Percentiles rank a stretch among this genome's conserved stretches.
Conservation (phyloP, 2,329 filamentous ascomycete genomes). For the Karstenula rhodostoma region DNA sequence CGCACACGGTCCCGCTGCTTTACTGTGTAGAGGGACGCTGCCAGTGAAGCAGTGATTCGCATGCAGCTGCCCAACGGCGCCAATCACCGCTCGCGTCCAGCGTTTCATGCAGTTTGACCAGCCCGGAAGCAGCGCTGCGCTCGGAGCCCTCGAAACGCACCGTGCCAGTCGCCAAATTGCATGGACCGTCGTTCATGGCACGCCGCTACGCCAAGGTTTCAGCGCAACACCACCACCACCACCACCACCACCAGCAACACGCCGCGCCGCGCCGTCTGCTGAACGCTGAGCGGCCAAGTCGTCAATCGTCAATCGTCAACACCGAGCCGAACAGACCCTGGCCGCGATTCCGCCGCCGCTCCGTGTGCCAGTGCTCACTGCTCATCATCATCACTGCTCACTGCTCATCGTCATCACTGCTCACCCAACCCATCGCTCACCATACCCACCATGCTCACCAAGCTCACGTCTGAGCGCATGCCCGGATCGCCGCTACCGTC, state of each 20-base stretch:
- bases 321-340: neutral
- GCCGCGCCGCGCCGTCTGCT: too few relatives aligned
- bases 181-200: conserved; percentile 18
- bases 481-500: conserved; percentile 14
- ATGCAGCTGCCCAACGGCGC: conserved; percentile 26
- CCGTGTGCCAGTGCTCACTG: too few relatives aligned
- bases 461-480: conserved; percentile 10
- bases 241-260: neutral
- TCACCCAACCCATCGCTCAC: too few relatives aligned
- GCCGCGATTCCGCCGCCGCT: too few relatives aligned
- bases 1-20: too few relatives aligned
- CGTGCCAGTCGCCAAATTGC: conserved; percentile 8
- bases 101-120: conserved; percentile 38
- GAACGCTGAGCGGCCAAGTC: too few relatives aligned
- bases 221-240: conserved; percentile 9
- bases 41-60: conserved; percentile 28
- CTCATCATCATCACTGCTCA: too few relatives aligned
- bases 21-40: too few relatives aligned
- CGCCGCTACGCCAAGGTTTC: conserved; percentile 25
- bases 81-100: conserved; percentile 32
- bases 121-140: conserved; percentile 26
- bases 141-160: conserved; percentile 18
- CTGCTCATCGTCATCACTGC: too few relatives aligned
- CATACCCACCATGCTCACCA: too few relatives aligned
- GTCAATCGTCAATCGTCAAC: too few relatives aligned